A percentile compares a stretch with the other conserved stretches of the same genome.
phyloP scores from a whole-genome alignment of 2,329 filamentous ascomycete species.

The Rugonectria rugulosa region DNA sequence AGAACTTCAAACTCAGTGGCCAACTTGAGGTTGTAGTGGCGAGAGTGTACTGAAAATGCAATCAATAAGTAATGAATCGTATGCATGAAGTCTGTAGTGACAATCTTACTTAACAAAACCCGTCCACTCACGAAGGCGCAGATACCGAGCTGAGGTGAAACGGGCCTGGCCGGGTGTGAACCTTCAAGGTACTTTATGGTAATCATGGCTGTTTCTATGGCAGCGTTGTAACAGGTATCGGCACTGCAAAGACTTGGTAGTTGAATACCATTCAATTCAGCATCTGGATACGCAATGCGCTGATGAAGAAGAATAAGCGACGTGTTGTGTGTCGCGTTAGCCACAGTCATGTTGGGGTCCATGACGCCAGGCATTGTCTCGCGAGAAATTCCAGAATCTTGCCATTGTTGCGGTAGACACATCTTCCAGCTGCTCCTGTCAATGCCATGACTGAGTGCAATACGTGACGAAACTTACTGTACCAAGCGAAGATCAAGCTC shows the following conservation, averaged over 20 bases:
- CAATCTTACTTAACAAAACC: conserved; percentile 46
- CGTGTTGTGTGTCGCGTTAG: conserved; percentile 58
- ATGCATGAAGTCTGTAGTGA: background rate
- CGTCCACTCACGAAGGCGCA: conserved; percentile 56
- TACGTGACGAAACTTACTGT: conserved; percentile 38
- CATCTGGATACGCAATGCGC: conserved; percentile 52
- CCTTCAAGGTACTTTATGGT: conserved; percentile 54
- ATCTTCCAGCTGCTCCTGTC: conserved; percentile 48
- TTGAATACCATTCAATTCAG: conserved; percentile 37
- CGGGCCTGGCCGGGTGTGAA: conserved; percentile 31
- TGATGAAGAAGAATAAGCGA: conserved; percentile 60
- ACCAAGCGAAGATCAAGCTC: conserved; percentile 55
- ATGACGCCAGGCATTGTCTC: conserved; percentile 43
- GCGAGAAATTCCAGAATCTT: conserved; percentile 43
- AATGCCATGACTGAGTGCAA: background rate
- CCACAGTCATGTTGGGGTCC: conserved; percentile 58
- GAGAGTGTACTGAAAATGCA: conserved; percentile 32
- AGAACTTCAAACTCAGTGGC: conserved; percentile 40
- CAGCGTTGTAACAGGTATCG: conserved; percentile 57
- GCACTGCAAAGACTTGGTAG: conserved; percentile 55
- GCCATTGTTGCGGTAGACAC: conserved; percentile 53
- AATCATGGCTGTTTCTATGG: conserved; percentile 55
- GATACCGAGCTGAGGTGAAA: conserved; percentile 51
- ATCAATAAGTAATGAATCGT: background rate
- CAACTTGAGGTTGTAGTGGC: conserved; percentile 27